phyloP scores from a whole-genome alignment of 108 stramenopile genomes.

The Skeletonema costatum region DNA sequence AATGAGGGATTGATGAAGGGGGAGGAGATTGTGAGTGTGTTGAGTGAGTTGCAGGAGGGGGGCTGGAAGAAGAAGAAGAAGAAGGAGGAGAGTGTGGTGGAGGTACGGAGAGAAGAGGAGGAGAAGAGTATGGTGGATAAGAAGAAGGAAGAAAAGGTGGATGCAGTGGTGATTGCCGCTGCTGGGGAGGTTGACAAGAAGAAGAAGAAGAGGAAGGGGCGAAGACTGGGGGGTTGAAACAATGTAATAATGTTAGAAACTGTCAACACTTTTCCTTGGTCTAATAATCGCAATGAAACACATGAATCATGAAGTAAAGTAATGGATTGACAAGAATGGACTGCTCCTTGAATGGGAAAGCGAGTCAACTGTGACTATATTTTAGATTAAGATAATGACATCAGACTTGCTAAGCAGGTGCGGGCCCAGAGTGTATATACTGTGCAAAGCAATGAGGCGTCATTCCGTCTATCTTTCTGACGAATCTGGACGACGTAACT shows the following conservation, averaged over 20 bases:
- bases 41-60: conserved; percentile 3
- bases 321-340: no score
- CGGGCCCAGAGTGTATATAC: no score
- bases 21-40: conserved; percentile 39
- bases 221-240: background rate
- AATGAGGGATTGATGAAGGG: conserved; percentile 62
- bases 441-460: no score
- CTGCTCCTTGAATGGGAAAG: no score
- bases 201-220: background rate
- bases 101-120: background rate
- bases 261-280: no score
- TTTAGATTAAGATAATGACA: no score
- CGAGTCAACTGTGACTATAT: no score
- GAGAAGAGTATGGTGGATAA: background rate
- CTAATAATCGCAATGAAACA: no score
- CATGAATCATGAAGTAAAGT: no score
- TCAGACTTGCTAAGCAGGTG: no score
- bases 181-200: background rate
- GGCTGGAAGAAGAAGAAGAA: conserved; percentile 4
- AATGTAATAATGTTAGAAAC: background rate
- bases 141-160: background rate
- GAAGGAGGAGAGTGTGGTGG: background rate
- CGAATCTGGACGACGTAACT: no score
- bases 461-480: no score
- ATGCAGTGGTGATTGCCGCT: background rate